phyloP scores from a whole-genome alignment of 441 rosid species.

The Corymbia calophylla region DNA sequence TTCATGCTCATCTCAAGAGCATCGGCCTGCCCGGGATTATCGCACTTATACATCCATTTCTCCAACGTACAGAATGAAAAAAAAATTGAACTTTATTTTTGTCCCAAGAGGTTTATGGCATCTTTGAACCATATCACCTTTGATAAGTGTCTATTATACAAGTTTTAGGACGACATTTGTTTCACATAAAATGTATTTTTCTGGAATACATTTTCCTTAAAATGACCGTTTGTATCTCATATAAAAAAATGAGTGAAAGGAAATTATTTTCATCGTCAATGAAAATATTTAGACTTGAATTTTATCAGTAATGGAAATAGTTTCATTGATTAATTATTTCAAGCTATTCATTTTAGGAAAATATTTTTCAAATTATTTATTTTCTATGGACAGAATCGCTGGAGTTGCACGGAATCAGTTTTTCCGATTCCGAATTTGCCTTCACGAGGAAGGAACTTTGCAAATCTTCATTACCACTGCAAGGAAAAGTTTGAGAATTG shows the following conservation, averaged over 20 bases:
- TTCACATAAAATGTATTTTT: neutral
- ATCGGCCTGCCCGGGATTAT: neutral
- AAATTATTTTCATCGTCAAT: neutral
- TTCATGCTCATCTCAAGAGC: neutral
- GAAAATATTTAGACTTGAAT: no score
- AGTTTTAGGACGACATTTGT: neutral
- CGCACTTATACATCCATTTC: neutral
- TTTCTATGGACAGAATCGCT: no score
- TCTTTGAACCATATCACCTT: neutral
- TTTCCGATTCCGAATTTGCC: neutral
- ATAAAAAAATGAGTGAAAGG: neutral
- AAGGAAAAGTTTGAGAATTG: neutral
- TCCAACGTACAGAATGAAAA: neutral
- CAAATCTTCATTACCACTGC: neutral
- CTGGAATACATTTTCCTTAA: no score
- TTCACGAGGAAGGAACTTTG: neutral
- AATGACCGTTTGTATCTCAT: rapidly evolving
- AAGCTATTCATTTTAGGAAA: neutral
- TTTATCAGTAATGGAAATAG: no score
- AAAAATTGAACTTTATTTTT: neutral
- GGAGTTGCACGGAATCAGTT: neutral
- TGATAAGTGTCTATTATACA: neutral
- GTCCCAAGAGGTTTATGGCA: neutral
- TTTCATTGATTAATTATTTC: neutral
- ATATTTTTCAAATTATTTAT: no score